Evolutionary conservation across 108 stramenopile species (phyloP), one percentile per base, ranked within the genome.

Genomic region (Mediolabrus comicus): DNA sequence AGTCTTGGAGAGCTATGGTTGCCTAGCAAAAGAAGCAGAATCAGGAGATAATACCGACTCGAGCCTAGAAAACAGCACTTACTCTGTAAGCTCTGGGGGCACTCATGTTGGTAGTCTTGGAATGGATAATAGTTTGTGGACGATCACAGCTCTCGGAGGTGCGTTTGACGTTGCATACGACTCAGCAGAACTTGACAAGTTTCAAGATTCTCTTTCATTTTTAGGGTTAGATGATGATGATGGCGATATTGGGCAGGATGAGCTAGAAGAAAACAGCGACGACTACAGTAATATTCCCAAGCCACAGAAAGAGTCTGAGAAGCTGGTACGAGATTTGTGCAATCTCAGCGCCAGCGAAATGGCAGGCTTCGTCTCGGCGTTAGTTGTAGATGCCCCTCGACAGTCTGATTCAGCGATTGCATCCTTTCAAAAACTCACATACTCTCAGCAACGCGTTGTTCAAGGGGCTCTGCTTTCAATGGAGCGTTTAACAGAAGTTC

Each of bases 111-210:
- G 92, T 4, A 87, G 87, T 81, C 72, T 93, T 33, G 84, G 86
- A n/a, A 78, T 90, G 59, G 88, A 93, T 30, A 93, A 93, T 67
- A 80, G 84, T 11, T 55, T 93, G 14, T 93, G 92, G 92, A 59
- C 72, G 51, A 59, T 90, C 28, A 62, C 74, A 22, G 89, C 92
- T 32, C 76, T 93, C 59, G 92, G 92, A 25, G 92, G 92, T 19
- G 86, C 92, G 7, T 88, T 74, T 61, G 89, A 93, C 70, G 81
- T 89, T 33, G 73, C 72, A 5, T 80, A 81, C 51, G 84, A 78
- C 19, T 89, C 87, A 2, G 51, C 79, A 3, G 72, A 82, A 57
- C 74, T 89, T 28, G 88, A 90, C 53, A 77, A 70, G 62, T 82
- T 82, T 31, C 64, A 72, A 55, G 81, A 73, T 55, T 49, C 63